Evolutionary conservation across 2,329 filamentous ascomycete species (phyloP), one percentile per base, ranked within the genome.

Genomic region (Boeremia exigua): DNA sequence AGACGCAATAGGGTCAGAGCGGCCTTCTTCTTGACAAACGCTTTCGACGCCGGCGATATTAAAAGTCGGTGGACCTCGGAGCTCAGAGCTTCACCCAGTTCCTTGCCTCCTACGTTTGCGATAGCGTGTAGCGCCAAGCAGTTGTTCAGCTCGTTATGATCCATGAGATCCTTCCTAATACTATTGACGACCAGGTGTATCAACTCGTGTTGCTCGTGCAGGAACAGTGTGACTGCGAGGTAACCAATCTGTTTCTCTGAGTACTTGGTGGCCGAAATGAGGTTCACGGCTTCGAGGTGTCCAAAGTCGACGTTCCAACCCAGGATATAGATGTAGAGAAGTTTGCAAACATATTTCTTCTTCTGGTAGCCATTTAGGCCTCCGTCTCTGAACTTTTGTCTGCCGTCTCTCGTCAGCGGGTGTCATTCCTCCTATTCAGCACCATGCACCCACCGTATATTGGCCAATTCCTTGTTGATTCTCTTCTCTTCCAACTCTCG

Each of bases 271-370:
- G 94, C 92, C 27, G 94, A 97, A 67, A 99, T 96, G 70, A 99
- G 86, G 73, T 98, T 98, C 73, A 99, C 94, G 30, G 96, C 96
- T 80, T 99, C 95, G 65, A 99, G 87, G 75, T 99, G 95, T 52
- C 95, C 95, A 77, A 99, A 99, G 77, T 98, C 96, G 78, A 99
- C 94, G 75, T 99, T 94, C 90, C 95, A 99, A 44, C 95, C 95
- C 63, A 99, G 86, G 58, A 99, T 99, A 78, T 99, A 99, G 71
- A 99, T 98, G 77, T 99, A 99, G 59, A 99, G 83, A 66, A 99
- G 86, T 87, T 99, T 99, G 91, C 95, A 99, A 65, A 99, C 95
- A 75, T 99, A 99, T 90, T 99, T 99, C 85, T 99, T 99, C 83
- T 96, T 97, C 82, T 97, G 92, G 75, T 99, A 99, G 64, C 95